Percentiles rank a stretch among this genome's conserved stretches.
Evolutionary conservation across 73 alveolate genomes (phyloP).

Genomic region (Blepharisma stoltei): DNA sequence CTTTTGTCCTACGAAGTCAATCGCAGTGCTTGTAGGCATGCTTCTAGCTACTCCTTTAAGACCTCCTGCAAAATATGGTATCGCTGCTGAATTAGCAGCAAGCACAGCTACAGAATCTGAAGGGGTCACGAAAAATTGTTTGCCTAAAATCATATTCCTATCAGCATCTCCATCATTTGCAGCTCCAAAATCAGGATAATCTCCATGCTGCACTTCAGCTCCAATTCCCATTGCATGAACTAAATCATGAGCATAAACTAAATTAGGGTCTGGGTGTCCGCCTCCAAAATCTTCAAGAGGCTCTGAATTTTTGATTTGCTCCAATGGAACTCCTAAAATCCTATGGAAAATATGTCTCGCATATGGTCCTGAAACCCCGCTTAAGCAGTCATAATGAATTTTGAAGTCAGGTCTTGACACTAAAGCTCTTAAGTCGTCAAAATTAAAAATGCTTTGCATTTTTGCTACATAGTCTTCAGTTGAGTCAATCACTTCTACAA

Average conservation of each 20-base stretch:
- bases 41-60: slow-evolving; percentile 98
- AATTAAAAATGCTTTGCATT: slow-evolving; percentile 87
- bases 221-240: slow-evolving; percentile 85
- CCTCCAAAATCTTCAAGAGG: slow-evolving; percentile 95
- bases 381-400: slow-evolving; percentile 92
- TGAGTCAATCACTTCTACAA: slow-evolving; percentile 74
- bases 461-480: slow-evolving; percentile 84
- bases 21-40: slow-evolving; percentile 99
- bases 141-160: slow-evolving; percentile 98
- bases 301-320: slow-evolving; percentile 63
- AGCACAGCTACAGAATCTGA: slow-evolving; percentile 96
- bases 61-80: slow-evolving; percentile 81
- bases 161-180: slow-evolving; percentile 99
- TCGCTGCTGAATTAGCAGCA: slow-evolving; percentile 84
- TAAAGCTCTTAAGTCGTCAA: slow-evolving; percentile 78
- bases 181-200: slow-evolving; percentile 91
- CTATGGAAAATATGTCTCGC: slow-evolving; percentile 82
- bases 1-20: slow-evolving; percentile 94
- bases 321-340: slow-evolving; percentile 77
- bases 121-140: slow-evolving; percentile 97
- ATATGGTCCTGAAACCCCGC: slow-evolving; percentile 98
- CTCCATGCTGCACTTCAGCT: slow-evolving; percentile 38
- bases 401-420: slow-evolving; percentile 84
- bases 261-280: slow-evolving; percentile 99
- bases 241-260: slow-evolving; percentile 86